phyloP scores from a whole-genome alignment of 768 basidiomycete species.

The Hypholoma sublateritium region DNA sequence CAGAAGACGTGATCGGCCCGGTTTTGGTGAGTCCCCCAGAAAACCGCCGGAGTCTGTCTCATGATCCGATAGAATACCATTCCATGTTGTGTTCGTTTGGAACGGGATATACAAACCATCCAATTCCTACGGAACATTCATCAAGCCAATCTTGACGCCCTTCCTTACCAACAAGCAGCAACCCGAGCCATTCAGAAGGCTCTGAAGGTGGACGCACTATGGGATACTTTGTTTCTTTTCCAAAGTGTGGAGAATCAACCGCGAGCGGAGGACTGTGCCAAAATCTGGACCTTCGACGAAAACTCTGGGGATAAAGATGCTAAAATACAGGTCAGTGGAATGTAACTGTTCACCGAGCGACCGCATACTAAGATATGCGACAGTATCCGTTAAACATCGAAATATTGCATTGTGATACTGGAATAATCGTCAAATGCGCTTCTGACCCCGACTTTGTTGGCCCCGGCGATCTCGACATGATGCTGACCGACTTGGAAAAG shows the following conservation, averaged over 20 bases:
- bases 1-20: slow-evolving; percentile 46
- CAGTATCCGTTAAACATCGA: slow-evolving; percentile 48
- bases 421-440: slow-evolving; percentile 35
- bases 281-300: slow-evolving; percentile 30
- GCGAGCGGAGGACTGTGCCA: slow-evolving; percentile 4
- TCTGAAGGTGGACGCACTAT: slow-evolving; percentile 29
- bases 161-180: slow-evolving; percentile 47
- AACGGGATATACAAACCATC: slow-evolving; percentile 22
- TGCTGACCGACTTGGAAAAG: slow-evolving; percentile 18
- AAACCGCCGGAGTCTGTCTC: not conserved
- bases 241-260: slow-evolving; percentile 28
- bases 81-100: slow-evolving; percentile 40
- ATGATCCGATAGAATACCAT: slow-evolving; percentile 39
- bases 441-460: slow-evolving; percentile 31
- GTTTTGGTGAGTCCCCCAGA: slow-evolving; percentile 35
- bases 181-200: slow-evolving; percentile 39
- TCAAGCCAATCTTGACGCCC: slow-evolving; percentile 33
- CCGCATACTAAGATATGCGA: not conserved
- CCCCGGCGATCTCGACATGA: slow-evolving; percentile 17
- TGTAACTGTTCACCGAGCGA: not conserved
- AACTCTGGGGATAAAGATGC: slow-evolving; percentile 10
- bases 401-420: slow-evolving; percentile 28
- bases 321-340: slow-evolving; percentile 26
- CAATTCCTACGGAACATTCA: slow-evolving; percentile 38
- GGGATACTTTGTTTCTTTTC: slow-evolving; percentile 46